Base-by-base conservation (phyloP, 441 rosid species). In the Arabidopsis lyrata region DNA sequence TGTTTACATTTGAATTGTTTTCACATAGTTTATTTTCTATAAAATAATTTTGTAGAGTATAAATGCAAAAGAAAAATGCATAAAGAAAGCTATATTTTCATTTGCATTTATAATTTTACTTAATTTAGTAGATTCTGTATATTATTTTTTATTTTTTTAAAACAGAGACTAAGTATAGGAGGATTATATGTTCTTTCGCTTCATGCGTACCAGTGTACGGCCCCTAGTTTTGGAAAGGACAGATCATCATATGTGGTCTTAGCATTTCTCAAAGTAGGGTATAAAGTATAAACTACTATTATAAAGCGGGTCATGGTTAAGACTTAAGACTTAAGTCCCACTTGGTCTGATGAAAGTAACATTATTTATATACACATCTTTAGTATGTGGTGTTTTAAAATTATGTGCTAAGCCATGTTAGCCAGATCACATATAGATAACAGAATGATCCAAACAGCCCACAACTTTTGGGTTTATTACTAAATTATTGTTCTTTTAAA, bases 151-250 rank as follows among this genome's bases (percentile, higher is more conserved):
- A n/a, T n/a, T n/a, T n/a, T n/a, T n/a, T n/a, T n/a, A n/a, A n/a
- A n/a, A n/a, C n/a, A n/a, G n/a, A n/a, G n/a, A 34, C 8, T 34
- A 34, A 34, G 2, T 34, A 34, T 31, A 22, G 24, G 22, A 20
- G 22, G 22, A 2, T 20, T 20, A 20, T 20, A 20, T 1, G 24
- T 27, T 27, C 31, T 27, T 66, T 5, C 3, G 8, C 58, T 66
- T 36, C 50, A 53, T 39, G 48, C 59, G 20, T 68, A 53, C 53
- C 63, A 54, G 20, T 14, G 53, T 68, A 55, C 72, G 63, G 72
- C 54, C 63, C 41, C 53, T 68, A 2, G 63, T 68, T 41, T 68
- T 39, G 41, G 13, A 42, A 55, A 41, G 53, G 52, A 68, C 63
- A 68, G 63, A 55, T 68, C 72, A 54, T 49, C 62, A 39, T 50